Evolutionary conservation across 208 protist species (phyloP).

Genomic region (Strigomonas culicis): DNA sequence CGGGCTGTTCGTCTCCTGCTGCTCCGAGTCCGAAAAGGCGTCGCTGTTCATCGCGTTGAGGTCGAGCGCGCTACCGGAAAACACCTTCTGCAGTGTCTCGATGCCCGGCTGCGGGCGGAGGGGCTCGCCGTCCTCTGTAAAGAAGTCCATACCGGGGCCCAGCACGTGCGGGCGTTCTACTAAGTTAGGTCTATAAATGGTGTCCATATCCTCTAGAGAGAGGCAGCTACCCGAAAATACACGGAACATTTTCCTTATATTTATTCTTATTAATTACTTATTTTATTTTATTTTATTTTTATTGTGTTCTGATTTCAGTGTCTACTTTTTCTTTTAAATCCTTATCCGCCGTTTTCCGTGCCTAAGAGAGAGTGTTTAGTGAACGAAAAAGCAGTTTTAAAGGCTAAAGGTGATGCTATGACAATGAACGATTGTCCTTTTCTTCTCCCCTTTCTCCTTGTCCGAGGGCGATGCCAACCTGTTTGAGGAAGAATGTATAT

Average conservation of each 20-base stretch:
- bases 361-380: too few relatives aligned
- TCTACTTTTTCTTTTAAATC: too few relatives aligned
- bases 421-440: background rate
- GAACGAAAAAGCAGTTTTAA: too few relatives aligned
- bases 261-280: background rate
- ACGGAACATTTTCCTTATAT: conserved; percentile 57
- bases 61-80: conserved; percentile 86
- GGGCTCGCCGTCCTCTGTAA: conserved; percentile 81
- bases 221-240: conserved; percentile 88
- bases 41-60: conserved; percentile 79
- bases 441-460: background rate
- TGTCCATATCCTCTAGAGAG: conserved; percentile 89
- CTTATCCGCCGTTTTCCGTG: too few relatives aligned
- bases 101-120: conserved; percentile 75
- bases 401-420: too few relatives aligned
- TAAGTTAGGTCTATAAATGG: conserved; percentile 56
- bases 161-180: conserved; percentile 76
- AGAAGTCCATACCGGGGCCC: conserved; percentile 84
- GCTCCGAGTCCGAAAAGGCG: conserved; percentile 57
- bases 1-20: conserved; percentile 12
- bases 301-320: background rate
- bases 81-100: conserved; percentile 84
- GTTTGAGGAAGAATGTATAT: background rate
- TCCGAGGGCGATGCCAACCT: too few relatives aligned
- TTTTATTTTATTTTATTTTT: conserved; percentile 4